Evolutionary conservation across 352 stramenopile genomes (phyloP).

Genomic region (Lagenidium giganteum): DNA sequence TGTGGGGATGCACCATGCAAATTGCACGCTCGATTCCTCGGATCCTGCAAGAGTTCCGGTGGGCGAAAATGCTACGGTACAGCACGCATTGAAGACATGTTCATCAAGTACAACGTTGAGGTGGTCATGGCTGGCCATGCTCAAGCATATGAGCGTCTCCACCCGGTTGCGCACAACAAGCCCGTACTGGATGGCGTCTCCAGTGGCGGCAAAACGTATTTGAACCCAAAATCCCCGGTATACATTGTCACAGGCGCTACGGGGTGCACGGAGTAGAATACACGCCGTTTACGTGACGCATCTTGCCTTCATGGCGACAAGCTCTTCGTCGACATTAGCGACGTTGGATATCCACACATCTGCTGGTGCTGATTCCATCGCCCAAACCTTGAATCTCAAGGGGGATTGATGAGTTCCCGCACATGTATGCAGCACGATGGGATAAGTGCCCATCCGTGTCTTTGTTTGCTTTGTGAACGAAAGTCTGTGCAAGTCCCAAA

Average conservation of each 20-base stretch:
- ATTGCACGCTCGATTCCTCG: conserved; percentile 32
- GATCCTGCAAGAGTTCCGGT: conserved; percentile 11
- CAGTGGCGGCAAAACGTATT: conserved; percentile 2
- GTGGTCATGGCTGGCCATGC: conserved; percentile 30
- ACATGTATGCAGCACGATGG: too few relatives aligned
- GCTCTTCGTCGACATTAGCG: too few relatives aligned
- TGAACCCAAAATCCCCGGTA: conserved; percentile 16
- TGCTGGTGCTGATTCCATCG: too few relatives aligned
- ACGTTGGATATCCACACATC: too few relatives aligned
- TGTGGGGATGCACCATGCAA: conserved; percentile 62
- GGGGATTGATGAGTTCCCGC: too few relatives aligned
- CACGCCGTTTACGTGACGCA: too few relatives aligned
- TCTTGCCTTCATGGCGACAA: too few relatives aligned
- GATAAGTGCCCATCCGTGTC: too few relatives aligned
- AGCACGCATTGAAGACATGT: conserved; percentile 35
- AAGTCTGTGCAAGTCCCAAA: too few relatives aligned
- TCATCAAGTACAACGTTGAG: conserved; percentile 42
- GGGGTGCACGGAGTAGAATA: conserved; percentile 12
- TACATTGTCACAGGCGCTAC: conserved; percentile 13
- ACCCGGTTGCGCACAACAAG: conserved; percentile 16
- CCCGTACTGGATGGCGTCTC: conserved; percentile 20
- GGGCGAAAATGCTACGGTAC: conserved; percentile 15
- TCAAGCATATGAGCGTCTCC: conserved; percentile 31
- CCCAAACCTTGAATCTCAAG: too few relatives aligned
- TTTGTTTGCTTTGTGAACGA: too few relatives aligned